Conservation (phyloP, 2,329 filamentous ascomycete species). For the Cryphonectria naterciae region DNA sequence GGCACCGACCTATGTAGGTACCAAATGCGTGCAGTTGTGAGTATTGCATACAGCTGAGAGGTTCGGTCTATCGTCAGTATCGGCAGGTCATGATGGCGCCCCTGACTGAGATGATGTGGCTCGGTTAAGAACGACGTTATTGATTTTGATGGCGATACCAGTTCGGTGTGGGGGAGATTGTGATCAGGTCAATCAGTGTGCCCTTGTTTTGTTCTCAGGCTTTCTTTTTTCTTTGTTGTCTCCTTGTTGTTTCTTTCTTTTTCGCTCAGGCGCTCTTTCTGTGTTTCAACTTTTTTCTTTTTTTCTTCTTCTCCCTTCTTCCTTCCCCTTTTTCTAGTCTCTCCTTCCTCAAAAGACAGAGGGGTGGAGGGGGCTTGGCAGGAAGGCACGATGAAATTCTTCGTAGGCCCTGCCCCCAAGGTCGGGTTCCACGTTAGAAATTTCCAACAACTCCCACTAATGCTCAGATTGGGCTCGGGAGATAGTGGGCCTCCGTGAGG, state of each 20-base stretch:
- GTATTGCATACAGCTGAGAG: background rate
- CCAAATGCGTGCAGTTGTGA: background rate
- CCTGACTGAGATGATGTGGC: background rate
- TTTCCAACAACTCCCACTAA: background rate
- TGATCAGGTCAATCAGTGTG: background rate
- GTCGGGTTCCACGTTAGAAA: background rate
- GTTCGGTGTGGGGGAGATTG: background rate
- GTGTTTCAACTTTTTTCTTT: background rate
- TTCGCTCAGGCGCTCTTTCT: background rate
- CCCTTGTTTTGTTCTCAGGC: background rate
- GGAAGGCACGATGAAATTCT: background rate
- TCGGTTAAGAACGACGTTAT: background rate
- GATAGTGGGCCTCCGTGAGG: background rate
- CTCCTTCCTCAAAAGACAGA: background rate
- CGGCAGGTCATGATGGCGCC: background rate
- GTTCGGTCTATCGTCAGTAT: background rate
- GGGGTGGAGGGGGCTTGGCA: no score
- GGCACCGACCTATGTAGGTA: background rate
- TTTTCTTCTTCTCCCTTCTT: background rate
- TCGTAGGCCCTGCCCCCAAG: background rate
- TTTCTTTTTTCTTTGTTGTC: background rate
- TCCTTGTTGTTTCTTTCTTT: background rate
- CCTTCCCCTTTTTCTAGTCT: background rate
- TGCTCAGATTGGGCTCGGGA: background rate
- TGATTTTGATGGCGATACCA: background rate